Evolutionary conservation across 2,329 filamentous ascomycete genomes (phyloP), one percentile per base, ranked within the genome.

Genomic region (Aureobasidium sp.): DNA sequence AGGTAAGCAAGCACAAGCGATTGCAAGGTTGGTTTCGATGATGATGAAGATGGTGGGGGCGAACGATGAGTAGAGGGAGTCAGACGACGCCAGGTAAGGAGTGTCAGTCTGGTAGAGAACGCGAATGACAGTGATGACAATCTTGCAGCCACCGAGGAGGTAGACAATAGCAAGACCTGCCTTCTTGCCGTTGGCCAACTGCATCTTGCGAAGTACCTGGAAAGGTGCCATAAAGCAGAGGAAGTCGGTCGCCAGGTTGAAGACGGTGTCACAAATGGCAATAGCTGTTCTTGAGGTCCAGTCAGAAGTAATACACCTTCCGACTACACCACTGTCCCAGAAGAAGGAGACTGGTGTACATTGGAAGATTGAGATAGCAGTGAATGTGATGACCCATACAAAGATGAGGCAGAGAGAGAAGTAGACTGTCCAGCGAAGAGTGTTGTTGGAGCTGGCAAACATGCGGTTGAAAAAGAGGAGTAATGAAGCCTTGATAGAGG

Each of bases 401-500:
- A 70, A 58, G 12, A 74, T 68, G 61, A 74, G 66, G 7, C 61
- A 66, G 58, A 74, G 70, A 8, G 71, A 37, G 14, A 64, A 66
- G 35, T 68, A 72, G 45, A 70, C 66, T 9, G 64, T 64, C 29
- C 73, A 65, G 5, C 74, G 72, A 68, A 76, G 75, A 19, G 67
- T 66, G 15, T 67, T 70, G 12, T 74, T 74, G 15, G 72, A 74
- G 40, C 52, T 48, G 42, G 54, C 40, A 61, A 81, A 80, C 39
- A 81, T 73, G 24, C 76, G 76, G 24, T 77, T 73, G 64, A 79
- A 80, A 64, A 79, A 78, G 62, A 80, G 69, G 1, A 80, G 68
- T 45, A 80, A 78, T 0, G 76, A 78, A 14, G 74, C 70, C 68
- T 79, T 79, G 37, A 62, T 49, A 3, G 31, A 19, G 7, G 60